Base-by-base conservation (phyloP, 2,329 filamentous ascomycete species). In the Venturia carpophila region DNA sequence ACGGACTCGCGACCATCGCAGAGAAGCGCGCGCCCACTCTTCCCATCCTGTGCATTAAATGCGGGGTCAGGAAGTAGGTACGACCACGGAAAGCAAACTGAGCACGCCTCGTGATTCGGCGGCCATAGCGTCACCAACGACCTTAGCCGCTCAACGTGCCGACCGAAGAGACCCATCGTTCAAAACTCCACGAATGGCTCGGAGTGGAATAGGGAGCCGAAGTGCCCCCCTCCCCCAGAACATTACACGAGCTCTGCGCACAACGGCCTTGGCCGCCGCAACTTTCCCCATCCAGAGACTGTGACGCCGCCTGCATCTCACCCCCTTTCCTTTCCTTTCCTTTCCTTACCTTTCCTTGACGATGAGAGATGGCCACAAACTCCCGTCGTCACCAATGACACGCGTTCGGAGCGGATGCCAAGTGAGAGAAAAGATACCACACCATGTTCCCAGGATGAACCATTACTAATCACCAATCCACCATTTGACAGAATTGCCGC, bases 391-490 rank as follows among this genome's bases (percentile, higher is more conserved):
- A 24, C 47, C 47, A 27, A 37, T 27, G 7, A 58, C 27, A 58
- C 52, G 52, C 52, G 52, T 58, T 58, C 52, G 52, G 27, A 58
- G 52, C 30, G 52, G 52, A 30, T 58, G 52, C 52, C 52, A 58
- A 58, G 52, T 58, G 30, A 58, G 30, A 58, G 52, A 21, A 37
- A 7, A 34, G 19, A 34, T 58, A 37, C 47, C 30, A 41, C 39
- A 11, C 10, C 9, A 27, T 37, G n/a, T n/a, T n/a, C 27, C 30
- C 52, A n/a, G 21, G 11, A 56, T 19, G 1, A n/a, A 4, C n/a
- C 52, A 21, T 58, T 58, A 37, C 52, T 58, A 58, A 58, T 58
- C 27, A 27, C 19, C 37, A 1, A 9, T 52, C 21, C 13, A 13
- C 15, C 21, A 30, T 58, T 58, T 34, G 52, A 34, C 52, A 58